Base-by-base conservation (phyloP, 1,284 basidiomycete genomes). In the Xerocomus nothofagi region DNA sequence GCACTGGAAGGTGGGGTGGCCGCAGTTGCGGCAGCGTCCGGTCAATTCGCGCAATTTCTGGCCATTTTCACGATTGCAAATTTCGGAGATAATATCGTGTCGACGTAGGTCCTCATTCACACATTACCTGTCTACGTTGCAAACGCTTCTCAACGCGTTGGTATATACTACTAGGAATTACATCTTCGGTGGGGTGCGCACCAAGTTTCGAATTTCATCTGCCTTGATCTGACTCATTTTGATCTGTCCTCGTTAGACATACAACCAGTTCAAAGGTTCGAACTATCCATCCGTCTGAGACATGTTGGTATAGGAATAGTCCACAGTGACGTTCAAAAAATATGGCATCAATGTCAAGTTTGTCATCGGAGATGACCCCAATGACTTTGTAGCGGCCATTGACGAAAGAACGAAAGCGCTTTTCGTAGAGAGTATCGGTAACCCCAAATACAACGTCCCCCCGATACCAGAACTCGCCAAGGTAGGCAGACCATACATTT, bases 251-350 rank as follows among this genome's bases (percentile, higher is more conserved):
- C 17, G 3, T 18, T 42, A 81, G 80, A 92, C 88, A 5, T 93
- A 88, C 75, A 95, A 94, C 62, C 91, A 93, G 66, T 86, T 94
- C 74, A 93, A 93, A 77, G 85, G 85, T 81, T 45, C 11, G 63
- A 56, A 15, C 26, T 12, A 4, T n/a, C 11, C 18, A 3, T 24
- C 11, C 14, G 15, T 12, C 7, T 24, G 10, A n/a, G 21, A 24
- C 21, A 1, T 20, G 12, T 31, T n/a, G n/a, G 48, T 17, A 45
- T 47, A 20, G 9, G 2, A 6, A 15, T 5, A 3, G 1, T 20
- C 20, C 31, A 29, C 53, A 84, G 90, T 91, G 23, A 84, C 81
- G 26, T 78, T 91, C 69, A 88, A 88, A 67, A 86, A 87, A 57
- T 88, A 80, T 58, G 87, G 86, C 31, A 91, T 95, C 55, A 73